Evolutionary conservation across 2,329 filamentous ascomycete genomes (phyloP), one percentile per base, ranked within the genome.

Genomic region (Stenocarpella maydis): DNA sequence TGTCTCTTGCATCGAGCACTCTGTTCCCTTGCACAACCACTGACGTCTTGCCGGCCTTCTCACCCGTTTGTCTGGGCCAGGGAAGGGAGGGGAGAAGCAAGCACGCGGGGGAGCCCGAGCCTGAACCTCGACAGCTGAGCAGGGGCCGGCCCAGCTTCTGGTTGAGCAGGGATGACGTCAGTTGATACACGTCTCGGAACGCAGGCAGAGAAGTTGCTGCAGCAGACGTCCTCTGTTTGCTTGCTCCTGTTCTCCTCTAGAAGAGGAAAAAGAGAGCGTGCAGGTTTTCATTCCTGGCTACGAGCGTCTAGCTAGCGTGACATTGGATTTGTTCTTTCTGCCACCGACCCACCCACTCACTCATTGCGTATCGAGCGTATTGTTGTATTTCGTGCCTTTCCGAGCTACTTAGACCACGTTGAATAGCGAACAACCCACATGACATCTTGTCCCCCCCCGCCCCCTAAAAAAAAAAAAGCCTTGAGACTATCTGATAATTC

Each of bases 121-220:
- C 12, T 10, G 34, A 7, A 12, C 5, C 7, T 5, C 39, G 47
- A 9, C 2, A 37, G 34, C 55, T 61, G 41, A 31, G 41, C 41
- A 28, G 26, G 41, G 41, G 34, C 34, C 5, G 34, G 12, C 3
- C 41, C n/a, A 43, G 58, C 43, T 31, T 63, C 43, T 63, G 41
- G 28, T 24, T 26, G 7, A 34, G 24, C 43, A 63, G 19, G 43
- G 19, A 37, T 63, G 43, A 63, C 58, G 58, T 63, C 43, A 63
- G 58, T 63, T 24, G 49, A 63, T 37, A 49, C 58, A 45, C 28
- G 26, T 24, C 28, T 63, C 58, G 26, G 41, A 61, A 61, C 58
- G 47, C 24, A 61, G 58, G 19, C 24, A 60, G n/a, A 45, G 24
- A 26, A 14, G 50, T 9, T 26, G 37, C 21, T 60, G 37, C 39